Base-by-base conservation (phyloP, 257 asterid genomes). In the Verbena officinalis region DNA sequence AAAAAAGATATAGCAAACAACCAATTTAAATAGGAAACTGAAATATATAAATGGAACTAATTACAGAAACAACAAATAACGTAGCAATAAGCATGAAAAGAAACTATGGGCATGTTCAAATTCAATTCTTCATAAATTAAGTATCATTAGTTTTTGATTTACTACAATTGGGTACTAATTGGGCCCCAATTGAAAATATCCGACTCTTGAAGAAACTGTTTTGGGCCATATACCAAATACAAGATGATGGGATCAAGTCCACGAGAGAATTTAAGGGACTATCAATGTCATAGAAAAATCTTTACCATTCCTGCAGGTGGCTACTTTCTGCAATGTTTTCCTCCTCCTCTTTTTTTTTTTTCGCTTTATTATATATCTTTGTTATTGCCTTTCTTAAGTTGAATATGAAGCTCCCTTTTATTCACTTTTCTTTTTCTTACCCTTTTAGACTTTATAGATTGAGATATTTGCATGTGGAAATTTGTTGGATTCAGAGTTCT, bases 391-490 rank as follows among this genome's bases (percentile, higher is more conserved):
- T 42, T 10, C 61, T 36, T 33, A 4, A 6, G 24, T 4, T 54
- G 49, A 58, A 33, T 50, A 22, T 50, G 23, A 22, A 17, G 23
- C 52, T 6, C 55, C 33, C 33, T 20, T 49, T 21, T 68, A 36
- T 20, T 22, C 13, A 15, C 44, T 10, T 21, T 55, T 56, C 48
- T 36, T n/a, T n/a, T n/a, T n/a, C n/a, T n/a, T n/a, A n/a, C n/a
- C 33, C 33, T 45, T 46, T 68, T 34, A 15, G 54, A 22, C 48
- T 52, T 68, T 58, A 6, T 20, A 45, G 53, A 34, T 42, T 27
- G 13, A 42, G 40, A 20, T 39, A 31, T 70, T 55, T 70, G 59
- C 75, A 62, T 62, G 70, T 44, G 46, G 51, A 43, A 24, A 61
- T 27, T 43, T 52, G 50, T 23, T 23, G 67, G 57, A 23, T 46